These are phyloP conservation scores for Alternaria consortialis DNA, from an alignment of 2,329 filamentous ascomycete genomes.

Conservation along the genomic window DNA sequence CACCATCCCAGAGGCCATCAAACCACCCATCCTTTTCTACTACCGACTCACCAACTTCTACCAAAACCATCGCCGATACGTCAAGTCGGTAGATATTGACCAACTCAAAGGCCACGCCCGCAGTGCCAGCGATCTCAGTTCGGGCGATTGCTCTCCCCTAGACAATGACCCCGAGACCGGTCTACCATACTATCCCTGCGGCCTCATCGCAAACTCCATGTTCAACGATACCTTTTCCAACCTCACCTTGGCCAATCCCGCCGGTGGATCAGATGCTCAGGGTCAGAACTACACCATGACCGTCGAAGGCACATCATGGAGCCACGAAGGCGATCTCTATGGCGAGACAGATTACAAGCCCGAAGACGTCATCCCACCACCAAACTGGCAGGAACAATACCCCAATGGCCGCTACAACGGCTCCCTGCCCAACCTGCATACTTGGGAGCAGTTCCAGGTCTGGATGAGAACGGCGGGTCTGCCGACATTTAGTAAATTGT, in stretches of 20 bases:
- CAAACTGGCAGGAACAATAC: constrained; percentile 81
- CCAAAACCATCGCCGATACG: constrained; percentile 97
- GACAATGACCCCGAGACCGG: constrained; percentile 46
- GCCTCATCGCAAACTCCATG: constrained; percentile 92
- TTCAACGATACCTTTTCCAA: constrained; percentile 91
- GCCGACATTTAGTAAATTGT: constrained; percentile 93
- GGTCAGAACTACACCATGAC: constrained; percentile 74
- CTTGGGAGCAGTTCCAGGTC: constrained; percentile 88
- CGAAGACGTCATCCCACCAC: constrained; percentile 77
- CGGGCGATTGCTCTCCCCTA: constrained; percentile 80
- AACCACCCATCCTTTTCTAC: constrained; percentile 87
- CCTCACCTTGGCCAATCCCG: constrained; percentile 68
- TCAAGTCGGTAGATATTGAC: constrained; percentile 83
- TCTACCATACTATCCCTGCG: constrained; percentile 91
- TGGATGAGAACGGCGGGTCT: constrained; percentile 99
- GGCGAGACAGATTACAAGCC: constrained; percentile 71
- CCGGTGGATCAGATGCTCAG: constrained; percentile 40
- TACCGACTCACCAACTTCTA: constrained; percentile 98
- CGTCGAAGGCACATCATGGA: constrained; percentile 83
- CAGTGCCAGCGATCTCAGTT: constrained; percentile 66
- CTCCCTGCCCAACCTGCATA: constrained; percentile 74
- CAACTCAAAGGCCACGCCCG: constrained; percentile 81
- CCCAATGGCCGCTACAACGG: constrained; percentile 71
- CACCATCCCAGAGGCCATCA: constrained; percentile 78
- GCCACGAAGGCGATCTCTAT: constrained; percentile 82